These are phyloP conservation scores for Samsoniella hepiali DNA, from an alignment of 2,329 filamentous ascomycete genomes.

Conservation along the genomic window DNA sequence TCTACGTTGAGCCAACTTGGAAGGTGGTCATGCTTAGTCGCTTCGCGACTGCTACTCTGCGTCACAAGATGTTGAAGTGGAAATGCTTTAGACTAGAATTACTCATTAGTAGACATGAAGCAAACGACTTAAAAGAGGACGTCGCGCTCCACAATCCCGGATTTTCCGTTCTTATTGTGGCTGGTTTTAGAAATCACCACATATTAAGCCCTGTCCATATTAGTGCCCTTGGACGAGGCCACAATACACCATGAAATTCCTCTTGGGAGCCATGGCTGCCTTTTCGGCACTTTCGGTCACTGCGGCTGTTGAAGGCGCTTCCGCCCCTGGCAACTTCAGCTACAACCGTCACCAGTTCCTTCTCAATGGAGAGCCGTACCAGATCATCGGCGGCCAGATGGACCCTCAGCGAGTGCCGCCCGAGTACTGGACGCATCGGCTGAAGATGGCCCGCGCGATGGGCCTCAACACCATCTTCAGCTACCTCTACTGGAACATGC, in stretches of 20 bases:
- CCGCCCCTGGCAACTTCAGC: conserved; percentile 30
- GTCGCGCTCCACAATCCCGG: background rate
- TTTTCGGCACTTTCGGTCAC: conserved; percentile 6
- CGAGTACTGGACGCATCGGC: conserved; percentile 46
- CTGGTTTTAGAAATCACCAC: background rate
- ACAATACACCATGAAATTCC: conserved; percentile 7
- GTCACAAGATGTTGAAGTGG: background rate
- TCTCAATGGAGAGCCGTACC: conserved; percentile 37
- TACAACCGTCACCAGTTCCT: conserved; percentile 39
- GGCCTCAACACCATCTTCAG: conserved; percentile 64
- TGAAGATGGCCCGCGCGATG: conserved; percentile 84
- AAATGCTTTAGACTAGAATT: background rate
- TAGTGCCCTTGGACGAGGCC: background rate
- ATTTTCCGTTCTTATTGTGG: background rate
- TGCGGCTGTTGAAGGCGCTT: background rate
- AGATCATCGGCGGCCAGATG: conserved; percentile 49
- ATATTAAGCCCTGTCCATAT: background rate
- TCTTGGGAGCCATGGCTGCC: background rate
- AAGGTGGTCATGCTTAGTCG: background rate
- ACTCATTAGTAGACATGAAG: background rate
- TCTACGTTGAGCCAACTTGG: background rate
- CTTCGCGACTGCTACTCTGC: background rate
- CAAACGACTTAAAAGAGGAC: background rate
- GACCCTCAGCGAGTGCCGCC: conserved; percentile 48
- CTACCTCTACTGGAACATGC: conserved; percentile 50